Base-by-base conservation (phyloP, 2,329 filamentous ascomycete species). In the Triangularia setosa region DNA sequence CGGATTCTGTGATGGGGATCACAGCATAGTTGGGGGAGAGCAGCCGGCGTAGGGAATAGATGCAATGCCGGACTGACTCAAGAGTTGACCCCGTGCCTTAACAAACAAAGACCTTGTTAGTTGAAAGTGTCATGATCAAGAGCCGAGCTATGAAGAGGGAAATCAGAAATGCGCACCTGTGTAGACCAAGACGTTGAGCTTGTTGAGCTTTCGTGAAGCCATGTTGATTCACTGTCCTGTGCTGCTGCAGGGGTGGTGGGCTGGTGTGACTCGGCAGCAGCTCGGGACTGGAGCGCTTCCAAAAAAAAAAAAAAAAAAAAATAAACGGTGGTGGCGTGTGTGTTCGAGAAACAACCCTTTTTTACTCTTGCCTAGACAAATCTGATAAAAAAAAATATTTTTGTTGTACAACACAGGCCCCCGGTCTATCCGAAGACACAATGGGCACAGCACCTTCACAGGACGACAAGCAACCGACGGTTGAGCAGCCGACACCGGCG, bases 21-120 rank as follows among this genome's bases (percentile, higher is more conserved):
- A 99, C 92, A 65, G 94, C 95, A 79, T 99, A 98, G 76, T 93
- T 90, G 59, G 93, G 90, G 3, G 92, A 91, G 24, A 98, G 87
- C 4, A 98, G 85, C 40, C 91, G 88, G 65, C 93, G 91, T 18
- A 99, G 85, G 23, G 92, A 90, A 79, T 90, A 93, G 66, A 97
- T 84, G 76, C 91, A 94, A 75, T 98, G 94, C 57, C 91, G 88
- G 66, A 98, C 92, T 16, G 93, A 97, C 74, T 95, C 91, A 60
- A 90, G 82, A 9, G 93, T 96, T 53, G 90, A 92, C 68, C 95
- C 95, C 73, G 89, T 86, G 72, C 94, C 93, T 92, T 71, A 54
- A 61, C 63, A 65, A 44, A 60, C 23, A 64, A 71, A 7, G 52
- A 28, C 4, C 3, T 25, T 27, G 52, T 55, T 27, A 24, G 24